Percentiles rank a stretch among this genome's conserved stretches.
Evolutionary conservation across 805 yeast species (phyloP).

Genomic region (Wickerhamiella azyma): DNA sequence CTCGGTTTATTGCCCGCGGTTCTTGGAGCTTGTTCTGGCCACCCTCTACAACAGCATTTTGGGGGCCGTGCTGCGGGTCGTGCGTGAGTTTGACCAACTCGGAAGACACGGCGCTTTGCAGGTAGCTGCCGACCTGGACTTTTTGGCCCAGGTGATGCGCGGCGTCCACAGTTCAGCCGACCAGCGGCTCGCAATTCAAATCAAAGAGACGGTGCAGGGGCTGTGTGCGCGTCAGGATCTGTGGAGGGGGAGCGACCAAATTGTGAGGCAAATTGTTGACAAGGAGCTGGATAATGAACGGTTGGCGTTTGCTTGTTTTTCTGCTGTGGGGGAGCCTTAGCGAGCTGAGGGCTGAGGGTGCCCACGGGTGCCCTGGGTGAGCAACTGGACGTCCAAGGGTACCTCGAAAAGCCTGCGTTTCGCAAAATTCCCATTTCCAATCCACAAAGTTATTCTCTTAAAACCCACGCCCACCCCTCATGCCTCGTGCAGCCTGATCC

Average conservation of each 20-base stretch:
- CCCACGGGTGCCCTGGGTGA: no score
- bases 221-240: not conserved
- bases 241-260: not conserved
- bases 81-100: constrained; percentile 33
- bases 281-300: not conserved
- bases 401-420: no score
- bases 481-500: no score
- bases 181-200: not conserved
- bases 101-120: constrained; percentile 38
- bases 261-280: not conserved
- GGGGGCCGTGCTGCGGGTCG: constrained; percentile 27
- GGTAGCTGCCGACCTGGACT: constrained; percentile 40
- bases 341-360: not conserved
- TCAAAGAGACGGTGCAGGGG: not conserved
- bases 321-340: not conserved
- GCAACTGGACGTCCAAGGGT: no score
- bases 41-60: constrained; percentile 33
- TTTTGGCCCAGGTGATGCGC: constrained; percentile 30
- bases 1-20: constrained; percentile 33
- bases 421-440: no score
- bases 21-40: constrained; percentile 33
- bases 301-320: constrained; percentile 2
- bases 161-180: constrained; percentile 15
- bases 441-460: no score
- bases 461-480: no score